phyloP scores from a whole-genome alignment of 192 early-diverging fungal species.

The Coemansia nantahalensis region DNA sequence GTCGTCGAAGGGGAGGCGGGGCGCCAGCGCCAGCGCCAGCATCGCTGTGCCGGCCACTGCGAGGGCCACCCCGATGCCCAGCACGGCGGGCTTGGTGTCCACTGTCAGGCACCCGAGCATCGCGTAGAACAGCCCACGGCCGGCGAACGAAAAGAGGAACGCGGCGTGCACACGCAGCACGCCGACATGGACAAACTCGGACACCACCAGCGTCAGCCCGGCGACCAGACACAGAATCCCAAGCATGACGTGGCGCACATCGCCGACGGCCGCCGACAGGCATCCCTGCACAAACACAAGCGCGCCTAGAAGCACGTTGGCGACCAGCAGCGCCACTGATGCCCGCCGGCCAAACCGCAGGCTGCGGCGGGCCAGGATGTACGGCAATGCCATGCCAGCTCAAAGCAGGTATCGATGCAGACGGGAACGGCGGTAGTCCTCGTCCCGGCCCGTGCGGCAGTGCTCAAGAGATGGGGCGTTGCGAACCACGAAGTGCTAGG shows the following conservation, averaged over 20 bases:
- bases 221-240: conserved; percentile 30
- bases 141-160: conserved; percentile 41
- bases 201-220: conserved; percentile 8
- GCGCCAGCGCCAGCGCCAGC: conserved; percentile 13
- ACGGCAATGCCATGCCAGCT: conserved; percentile 34
- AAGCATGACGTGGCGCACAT: conserved; percentile 44
- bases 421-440: neutral
- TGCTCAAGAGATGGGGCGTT: too few relatives aligned
- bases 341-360: conserved; percentile 17
- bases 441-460: too few relatives aligned
- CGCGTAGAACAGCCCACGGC: conserved; percentile 41
- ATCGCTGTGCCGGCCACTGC: conserved; percentile 8
- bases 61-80: conserved; percentile 28
- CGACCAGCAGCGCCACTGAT: conserved; percentile 18
- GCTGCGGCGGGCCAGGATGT: conserved; percentile 35
- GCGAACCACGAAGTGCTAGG: too few relatives aligned
- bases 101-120: conserved; percentile 28
- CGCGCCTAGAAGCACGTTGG: conserved; percentile 21
- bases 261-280: conserved; percentile 23
- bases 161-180: conserved; percentile 41
- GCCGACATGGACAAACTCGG: conserved; percentile 36
- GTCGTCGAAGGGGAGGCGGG: conserved; percentile 25
- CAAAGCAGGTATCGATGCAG: neutral
- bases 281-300: conserved; percentile 37
- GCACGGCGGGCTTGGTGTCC: conserved; percentile 11